A percentile compares a stretch with the other conserved stretches of the same genome.
These are phyloP conservation scores for Podila epicladia DNA, from an alignment of 192 early-diverging fungal genomes.

Conservation along the genomic window DNA sequence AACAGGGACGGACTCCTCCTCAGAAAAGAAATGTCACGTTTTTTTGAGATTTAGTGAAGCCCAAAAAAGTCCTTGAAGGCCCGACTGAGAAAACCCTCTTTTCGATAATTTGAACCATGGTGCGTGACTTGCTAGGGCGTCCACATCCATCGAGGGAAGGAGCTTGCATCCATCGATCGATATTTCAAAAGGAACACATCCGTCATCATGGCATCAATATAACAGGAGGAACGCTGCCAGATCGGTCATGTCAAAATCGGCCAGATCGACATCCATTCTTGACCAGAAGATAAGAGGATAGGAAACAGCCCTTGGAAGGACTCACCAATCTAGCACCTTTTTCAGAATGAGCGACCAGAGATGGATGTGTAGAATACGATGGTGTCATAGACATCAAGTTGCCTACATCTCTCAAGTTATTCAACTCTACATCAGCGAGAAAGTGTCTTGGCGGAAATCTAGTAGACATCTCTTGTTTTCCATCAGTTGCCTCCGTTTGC, in stretches of 20 bases:
- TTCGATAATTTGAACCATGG: constrained; percentile 6
- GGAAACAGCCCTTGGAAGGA: not conserved
- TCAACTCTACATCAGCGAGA: no score
- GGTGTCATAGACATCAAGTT: no score
- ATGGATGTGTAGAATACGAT: no score
- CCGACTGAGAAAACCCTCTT: constrained; percentile 1
- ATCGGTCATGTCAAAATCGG: no score
- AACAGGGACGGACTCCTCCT: no score
- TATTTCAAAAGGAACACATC: not conserved
- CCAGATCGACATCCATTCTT: not conserved
- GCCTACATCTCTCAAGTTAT: no score
- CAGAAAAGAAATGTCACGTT: not conserved
- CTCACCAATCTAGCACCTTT: no score
- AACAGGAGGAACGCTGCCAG: not conserved
- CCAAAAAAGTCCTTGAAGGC: not conserved
- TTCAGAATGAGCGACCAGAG: no score
- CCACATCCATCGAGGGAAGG: not conserved
- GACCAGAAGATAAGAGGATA: not conserved
- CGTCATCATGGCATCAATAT: constrained; percentile 1
- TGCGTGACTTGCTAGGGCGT: constrained; percentile 1
- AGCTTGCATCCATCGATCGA: not conserved
- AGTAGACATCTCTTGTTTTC: no score
- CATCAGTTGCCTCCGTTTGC: no score
- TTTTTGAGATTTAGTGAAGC: not conserved
- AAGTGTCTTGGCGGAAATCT: no score